Conservation (phyloP, 441 rosid species). For the Adansonia madagascariensis region DNA sequence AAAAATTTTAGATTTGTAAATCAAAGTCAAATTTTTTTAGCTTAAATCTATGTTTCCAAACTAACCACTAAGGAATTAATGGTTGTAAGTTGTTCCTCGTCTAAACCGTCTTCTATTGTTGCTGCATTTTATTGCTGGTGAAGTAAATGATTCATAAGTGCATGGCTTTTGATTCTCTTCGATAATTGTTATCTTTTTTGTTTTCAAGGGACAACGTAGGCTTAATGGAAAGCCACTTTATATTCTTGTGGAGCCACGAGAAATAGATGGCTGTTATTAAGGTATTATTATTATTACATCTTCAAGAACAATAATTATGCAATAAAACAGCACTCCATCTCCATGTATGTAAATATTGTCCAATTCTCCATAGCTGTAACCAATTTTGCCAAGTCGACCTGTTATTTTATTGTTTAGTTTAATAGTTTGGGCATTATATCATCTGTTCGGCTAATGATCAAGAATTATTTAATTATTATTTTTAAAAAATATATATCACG, state of each 20-base stretch:
- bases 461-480: too few species aligned
- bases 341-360: background rate
- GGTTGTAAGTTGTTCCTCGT: background rate
- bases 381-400: too few species aligned
- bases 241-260: conserved; percentile 90
- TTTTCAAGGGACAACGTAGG: conserved; percentile 53
- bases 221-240: conserved; percentile 91
- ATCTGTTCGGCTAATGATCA: too few species aligned
- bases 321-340: background rate
- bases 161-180: background rate
- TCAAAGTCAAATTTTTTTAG: too few species aligned
- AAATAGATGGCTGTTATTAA: conserved; percentile 49
- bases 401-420: too few species aligned
- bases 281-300: conserved; percentile 22
- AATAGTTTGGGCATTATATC: too few species aligned
- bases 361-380: background rate
- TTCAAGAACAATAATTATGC: background rate
- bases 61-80: too few species aligned
- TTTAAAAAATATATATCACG: too few species aligned
- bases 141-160: background rate
- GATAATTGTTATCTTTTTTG: conserved; percentile 14
- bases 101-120: too few species aligned
- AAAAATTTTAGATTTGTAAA: too few species aligned
- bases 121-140: too few species aligned
- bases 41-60: too few species aligned